Conservation (phyloP, 225 moss, liverwort and hornwort genomes). For the Marchantia polymorpha region DNA sequence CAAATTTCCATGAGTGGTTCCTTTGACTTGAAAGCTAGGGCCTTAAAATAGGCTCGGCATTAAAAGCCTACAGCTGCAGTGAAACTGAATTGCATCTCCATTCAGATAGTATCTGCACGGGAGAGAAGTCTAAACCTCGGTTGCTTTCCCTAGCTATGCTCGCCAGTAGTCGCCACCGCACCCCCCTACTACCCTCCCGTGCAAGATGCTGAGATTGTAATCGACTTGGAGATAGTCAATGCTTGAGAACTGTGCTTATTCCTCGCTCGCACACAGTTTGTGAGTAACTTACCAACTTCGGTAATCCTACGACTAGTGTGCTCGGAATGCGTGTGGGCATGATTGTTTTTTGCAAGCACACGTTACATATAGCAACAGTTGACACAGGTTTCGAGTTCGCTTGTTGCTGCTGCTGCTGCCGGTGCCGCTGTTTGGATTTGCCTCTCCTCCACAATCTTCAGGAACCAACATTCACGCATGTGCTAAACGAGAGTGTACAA, state of each 20-base stretch:
- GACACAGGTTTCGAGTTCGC: slow-evolving; percentile 9
- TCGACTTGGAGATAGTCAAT: slow-evolving; percentile 10
- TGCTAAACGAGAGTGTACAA: background rate
- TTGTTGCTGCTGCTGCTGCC: background rate
- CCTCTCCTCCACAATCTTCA: background rate
- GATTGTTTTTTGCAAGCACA: background rate
- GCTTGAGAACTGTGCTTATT: slow-evolving; percentile 5
- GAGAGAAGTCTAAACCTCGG: background rate
- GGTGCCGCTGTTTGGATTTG: background rate
- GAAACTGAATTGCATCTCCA: background rate
- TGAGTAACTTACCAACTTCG: background rate
- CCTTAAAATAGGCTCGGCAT: slow-evolving; percentile 10
- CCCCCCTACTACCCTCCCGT: background rate
- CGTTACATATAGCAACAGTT: background rate
- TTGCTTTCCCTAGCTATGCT: background rate
- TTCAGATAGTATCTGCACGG: background rate
- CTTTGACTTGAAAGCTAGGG: background rate
- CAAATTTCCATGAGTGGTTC: background rate
- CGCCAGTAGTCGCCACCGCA: background rate
- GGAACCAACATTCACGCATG: background rate
- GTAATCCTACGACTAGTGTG: background rate
- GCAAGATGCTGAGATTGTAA: slow-evolving; percentile 7
- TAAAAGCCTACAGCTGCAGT: slow-evolving; percentile 3
- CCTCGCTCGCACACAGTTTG: background rate
- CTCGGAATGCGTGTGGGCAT: slow-evolving; percentile 1